Evolutionary conservation across 108 stramenopile genomes (phyloP), one percentile per base, ranked within the genome.

Genomic region (Asterionellopsis glacialis): DNA sequence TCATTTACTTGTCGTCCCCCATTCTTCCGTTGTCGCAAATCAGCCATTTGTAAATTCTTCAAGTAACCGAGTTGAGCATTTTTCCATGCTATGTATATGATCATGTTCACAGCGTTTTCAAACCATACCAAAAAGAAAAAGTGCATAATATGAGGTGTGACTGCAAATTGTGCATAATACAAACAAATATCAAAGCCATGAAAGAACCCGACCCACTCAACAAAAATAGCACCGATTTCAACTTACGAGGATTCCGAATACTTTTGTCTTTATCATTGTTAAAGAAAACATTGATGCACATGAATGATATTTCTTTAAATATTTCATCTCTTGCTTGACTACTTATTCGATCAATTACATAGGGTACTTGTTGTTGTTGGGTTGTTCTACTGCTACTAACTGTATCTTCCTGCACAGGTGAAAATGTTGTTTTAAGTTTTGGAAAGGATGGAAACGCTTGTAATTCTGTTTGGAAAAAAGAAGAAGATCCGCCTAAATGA

Each of bases 211-310:
- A 14, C 11, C 16, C 16, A 11, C 16, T n/a, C n/a, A n/a, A n/a
- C n/a, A n/a, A n/a, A n/a, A 6, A 22, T 9, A 26, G 24, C 53
- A 2, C 3, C 41, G 1, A 43, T 55, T n/a, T 3, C 0, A 11
- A 69, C 69, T 63, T 65, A 56, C 50, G 54, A 10, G 41, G 41
- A 45, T 33, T 55, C 42, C 1, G 51, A 56, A 28, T 38, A 53
- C 33, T 33, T 7, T 33, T 7, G 33, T 33, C 33, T 44, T 59
- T 50, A 33, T 74, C 55, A 23, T 76, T 77, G 55, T 88, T 80
- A 68, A 88, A 88, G 71, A 88, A 88, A 15, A 88, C 87, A 59
- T 77, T 76, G 27, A 88, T 79, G 45, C 82, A 84, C 55, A 88
- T 50, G 26, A 77, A 56, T 12, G 74, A 65, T 21, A 88, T 66